A percentile compares a stretch with the other conserved stretches of the same genome.
Conservation (phyloP, 1,284 basidiomycete genomes). For the Moesziomyces sp. region DNA sequence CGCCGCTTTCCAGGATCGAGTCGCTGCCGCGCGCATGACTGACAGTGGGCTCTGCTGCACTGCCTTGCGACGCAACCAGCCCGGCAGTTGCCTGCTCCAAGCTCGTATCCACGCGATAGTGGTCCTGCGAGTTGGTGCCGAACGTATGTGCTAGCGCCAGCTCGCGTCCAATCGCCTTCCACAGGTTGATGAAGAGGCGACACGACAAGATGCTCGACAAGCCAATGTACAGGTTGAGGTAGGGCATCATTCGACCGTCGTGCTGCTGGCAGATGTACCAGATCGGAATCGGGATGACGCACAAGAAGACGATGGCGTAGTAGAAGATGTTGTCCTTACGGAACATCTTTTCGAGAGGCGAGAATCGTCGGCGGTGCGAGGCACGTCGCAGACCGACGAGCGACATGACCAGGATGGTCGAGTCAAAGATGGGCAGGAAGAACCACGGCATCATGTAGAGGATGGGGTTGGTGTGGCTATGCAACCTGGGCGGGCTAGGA, state of each 20-base stretch:
- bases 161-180: slow-evolving; percentile 51
- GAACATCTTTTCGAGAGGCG: slow-evolving; percentile 44
- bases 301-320: slow-evolving; percentile 42
- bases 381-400: slow-evolving; percentile 40
- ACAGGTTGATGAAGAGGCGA: slow-evolving; percentile 47
- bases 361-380: slow-evolving; percentile 34
- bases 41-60: slow-evolving; percentile 1
- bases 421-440: slow-evolving; percentile 49
- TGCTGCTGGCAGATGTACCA: slow-evolving; percentile 34
- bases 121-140: slow-evolving; percentile 29
- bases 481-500: slow-evolving; percentile 19
- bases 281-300: slow-evolving; percentile 48
- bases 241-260: slow-evolving; percentile 48
- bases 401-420: slow-evolving; percentile 38
- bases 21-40: slow-evolving; percentile 4
- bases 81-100: slow-evolving; percentile 27
- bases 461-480: slow-evolving; percentile 17
- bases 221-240: slow-evolving; percentile 48
- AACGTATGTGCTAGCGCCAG: slow-evolving; percentile 44
- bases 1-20: slow-evolving; percentile 7
- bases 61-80: slow-evolving; percentile 17
- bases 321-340: slow-evolving; percentile 51
- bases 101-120: slow-evolving; percentile 28
- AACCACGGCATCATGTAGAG: slow-evolving; percentile 48
- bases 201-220: slow-evolving; percentile 46